phyloP scores from a whole-genome alignment of 2,329 filamentous ascomycete species.

The Metarhizium guizhouense region DNA sequence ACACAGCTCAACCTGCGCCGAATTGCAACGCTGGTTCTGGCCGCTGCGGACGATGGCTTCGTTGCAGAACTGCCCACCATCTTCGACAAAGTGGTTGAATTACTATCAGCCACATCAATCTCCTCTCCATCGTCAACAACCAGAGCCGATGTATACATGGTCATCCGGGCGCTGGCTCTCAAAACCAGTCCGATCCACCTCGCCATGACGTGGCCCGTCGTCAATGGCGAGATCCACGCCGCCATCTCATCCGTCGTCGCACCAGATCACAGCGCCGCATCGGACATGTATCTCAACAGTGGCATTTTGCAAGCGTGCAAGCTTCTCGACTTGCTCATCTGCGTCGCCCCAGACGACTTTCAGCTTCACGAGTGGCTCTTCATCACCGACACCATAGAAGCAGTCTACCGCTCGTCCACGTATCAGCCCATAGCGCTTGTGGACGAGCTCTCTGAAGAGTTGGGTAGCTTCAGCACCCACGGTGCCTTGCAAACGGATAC shows the following conservation, averaged over 20 bases:
- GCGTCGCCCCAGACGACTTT: conserved; percentile 86
- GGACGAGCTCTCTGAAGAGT: conserved; percentile 73
- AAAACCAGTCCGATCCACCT: conserved; percentile 73
- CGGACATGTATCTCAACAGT: conserved; percentile 67
- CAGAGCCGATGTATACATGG: conserved; percentile 80
- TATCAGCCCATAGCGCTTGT: conserved; percentile 68
- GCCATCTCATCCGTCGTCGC: conserved; percentile 68
- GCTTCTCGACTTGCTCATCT: conserved; percentile 79
- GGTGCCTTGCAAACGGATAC: conserved; percentile 26
- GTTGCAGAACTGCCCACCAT: conserved; percentile 65
- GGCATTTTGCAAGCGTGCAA: conserved; percentile 88
- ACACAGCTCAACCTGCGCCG: conserved; percentile 84
- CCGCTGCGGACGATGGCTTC: conserved; percentile 69
- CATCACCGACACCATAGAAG: conserved; percentile 92
- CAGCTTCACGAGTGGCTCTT: conserved; percentile 98
- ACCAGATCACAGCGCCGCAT: conserved; percentile 50
- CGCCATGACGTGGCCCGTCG: conserved; percentile 78
- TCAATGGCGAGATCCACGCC: conserved; percentile 77
- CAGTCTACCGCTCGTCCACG: conserved; percentile 69
- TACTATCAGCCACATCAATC: conserved; percentile 72
- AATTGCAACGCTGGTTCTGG: conserved; percentile 70
- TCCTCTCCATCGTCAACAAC: conserved; percentile 90
- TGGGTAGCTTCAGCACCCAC: conserved; percentile 40
- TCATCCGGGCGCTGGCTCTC: conserved; percentile 73
- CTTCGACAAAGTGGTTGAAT: conserved; percentile 76